Conservation (phyloP, 345 rosid species). For the Corymbia maculata region DNA sequence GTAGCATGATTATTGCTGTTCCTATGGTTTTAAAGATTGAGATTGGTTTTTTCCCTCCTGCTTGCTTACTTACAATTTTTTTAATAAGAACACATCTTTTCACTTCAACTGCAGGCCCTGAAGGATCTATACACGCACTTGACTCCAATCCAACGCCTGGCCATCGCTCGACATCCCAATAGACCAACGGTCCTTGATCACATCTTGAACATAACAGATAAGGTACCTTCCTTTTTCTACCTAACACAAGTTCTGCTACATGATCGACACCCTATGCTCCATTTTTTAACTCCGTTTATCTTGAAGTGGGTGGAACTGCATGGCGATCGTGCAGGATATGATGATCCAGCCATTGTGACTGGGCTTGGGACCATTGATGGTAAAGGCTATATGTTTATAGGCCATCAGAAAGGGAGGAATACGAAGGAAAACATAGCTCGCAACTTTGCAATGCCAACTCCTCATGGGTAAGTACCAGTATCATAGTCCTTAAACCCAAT, state of each 20-base stretch:
- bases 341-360: slow-evolving; percentile 94
- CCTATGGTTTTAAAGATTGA: background rate
- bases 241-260: background rate
- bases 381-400: slow-evolving; percentile 76
- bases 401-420: slow-evolving; percentile 98
- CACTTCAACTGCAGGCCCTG: slow-evolving; percentile 46
- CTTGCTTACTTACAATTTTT: background rate
- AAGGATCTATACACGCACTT: slow-evolving; percentile 67
- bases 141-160: slow-evolving; percentile 85
- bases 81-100: background rate
- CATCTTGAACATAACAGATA: slow-evolving; percentile 74
- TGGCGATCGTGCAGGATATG: slow-evolving; percentile 95
- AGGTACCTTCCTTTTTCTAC: slow-evolving; percentile 26
- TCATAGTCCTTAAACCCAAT: background rate
- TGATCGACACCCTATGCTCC: background rate
- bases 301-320: slow-evolving; percentile 90
- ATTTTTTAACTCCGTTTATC: slow-evolving; percentile 2
- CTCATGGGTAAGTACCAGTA: slow-evolving; percentile 56
- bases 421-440: slow-evolving; percentile 89
- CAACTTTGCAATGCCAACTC: slow-evolving; percentile 99
- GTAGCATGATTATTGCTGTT: background rate
- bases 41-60: background rate
- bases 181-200: slow-evolving; percentile 97
- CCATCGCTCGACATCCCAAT: slow-evolving; percentile 89
- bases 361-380: slow-evolving; percentile 94